Evolutionary conservation across 345 rosid genomes (phyloP).

Genomic region (Acer yangbiense): DNA sequence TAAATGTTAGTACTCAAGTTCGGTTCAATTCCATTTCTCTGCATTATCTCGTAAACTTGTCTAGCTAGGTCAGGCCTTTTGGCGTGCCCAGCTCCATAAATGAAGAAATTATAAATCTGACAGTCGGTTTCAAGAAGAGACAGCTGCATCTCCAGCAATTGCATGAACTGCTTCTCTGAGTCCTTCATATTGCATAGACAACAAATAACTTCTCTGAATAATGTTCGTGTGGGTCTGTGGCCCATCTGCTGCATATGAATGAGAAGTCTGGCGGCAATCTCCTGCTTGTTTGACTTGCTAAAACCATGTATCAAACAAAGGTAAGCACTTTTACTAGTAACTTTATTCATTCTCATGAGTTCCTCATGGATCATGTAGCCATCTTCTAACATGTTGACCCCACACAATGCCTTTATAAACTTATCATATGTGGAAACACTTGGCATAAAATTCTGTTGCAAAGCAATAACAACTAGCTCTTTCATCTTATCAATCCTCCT

Average conservation of each 20-base stretch:
- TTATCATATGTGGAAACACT: constrained; percentile 36
- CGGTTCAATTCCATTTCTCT: constrained; percentile 48
- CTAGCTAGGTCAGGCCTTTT: constrained; percentile 70
- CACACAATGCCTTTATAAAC: constrained; percentile 63
- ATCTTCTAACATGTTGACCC: constrained; percentile 56
- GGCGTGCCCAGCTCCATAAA: constrained; percentile 78
- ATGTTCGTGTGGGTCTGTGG: constrained; percentile 32
- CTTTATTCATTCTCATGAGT: constrained; percentile 40
- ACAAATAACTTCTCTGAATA: constrained; percentile 56
- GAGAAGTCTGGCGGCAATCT: constrained; percentile 68
- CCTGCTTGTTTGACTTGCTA: constrained; percentile 46
- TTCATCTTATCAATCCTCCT: constrained; percentile 64
- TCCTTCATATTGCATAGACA: constrained; percentile 51
- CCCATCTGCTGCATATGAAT: constrained; percentile 78
- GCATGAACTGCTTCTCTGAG: constrained; percentile 42
- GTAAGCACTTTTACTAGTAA: constrained; percentile 33
- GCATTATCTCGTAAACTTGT: constrained; percentile 65
- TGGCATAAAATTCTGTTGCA: constrained; percentile 48
- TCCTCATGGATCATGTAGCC: constrained; percentile 55
- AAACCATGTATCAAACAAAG: constrained; percentile 54
- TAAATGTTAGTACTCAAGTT: constrained; percentile 38
- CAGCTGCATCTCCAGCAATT: constrained; percentile 56
- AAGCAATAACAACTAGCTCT: constrained; percentile 51
- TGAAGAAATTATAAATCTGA: constrained; percentile 52
- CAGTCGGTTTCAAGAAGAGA: constrained; percentile 34